Conservation (phyloP, 495 filamentous ascomycete genomes). For the Hyaloscypha hepaticicola region DNA sequence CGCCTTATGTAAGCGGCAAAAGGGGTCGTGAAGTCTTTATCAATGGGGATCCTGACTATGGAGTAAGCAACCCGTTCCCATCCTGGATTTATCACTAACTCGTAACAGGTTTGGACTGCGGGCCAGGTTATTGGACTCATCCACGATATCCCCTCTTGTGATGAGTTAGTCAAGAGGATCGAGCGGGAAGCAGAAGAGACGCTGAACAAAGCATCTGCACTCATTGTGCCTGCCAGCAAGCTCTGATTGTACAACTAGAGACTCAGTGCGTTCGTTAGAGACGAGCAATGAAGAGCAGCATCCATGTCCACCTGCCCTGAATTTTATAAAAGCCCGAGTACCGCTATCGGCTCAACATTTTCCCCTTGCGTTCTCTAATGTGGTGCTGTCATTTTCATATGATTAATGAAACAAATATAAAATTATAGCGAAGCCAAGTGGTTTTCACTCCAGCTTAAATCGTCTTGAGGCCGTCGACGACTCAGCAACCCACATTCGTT, state of each 20-base stretch:
- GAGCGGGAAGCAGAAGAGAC: conserved; percentile 60
- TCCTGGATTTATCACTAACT: conserved; percentile 10
- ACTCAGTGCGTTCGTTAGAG: too few relatives aligned
- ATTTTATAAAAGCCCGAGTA: too few relatives aligned
- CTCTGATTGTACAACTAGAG: conserved; percentile 16
- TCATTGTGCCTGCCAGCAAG: conserved; percentile 32
- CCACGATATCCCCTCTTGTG: conserved; percentile 63
- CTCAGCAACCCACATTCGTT: too few relatives aligned
- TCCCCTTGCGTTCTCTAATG: not conserved
- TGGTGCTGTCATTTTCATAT: not conserved
- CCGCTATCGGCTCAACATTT: too few relatives aligned
- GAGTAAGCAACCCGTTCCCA: conserved; percentile 56
- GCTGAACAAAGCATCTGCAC: conserved; percentile 35
- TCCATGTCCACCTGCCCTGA: not conserved
- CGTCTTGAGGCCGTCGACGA: too few relatives aligned
- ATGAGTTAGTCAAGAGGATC: conserved; percentile 52
- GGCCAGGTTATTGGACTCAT: conserved; percentile 67
- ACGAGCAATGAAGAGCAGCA: too few relatives aligned
- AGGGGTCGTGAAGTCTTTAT: conserved; percentile 87
- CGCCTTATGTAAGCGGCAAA: conserved; percentile 87
- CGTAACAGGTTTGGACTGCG: conserved; percentile 57
- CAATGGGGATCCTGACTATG: conserved; percentile 87
- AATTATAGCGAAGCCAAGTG: too few relatives aligned
- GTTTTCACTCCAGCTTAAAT: too few relatives aligned
- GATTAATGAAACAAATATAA: too few relatives aligned